phyloP scores from a whole-genome alignment of 345 rosid genomes.

The Rhodamnia rubescens region DNA sequence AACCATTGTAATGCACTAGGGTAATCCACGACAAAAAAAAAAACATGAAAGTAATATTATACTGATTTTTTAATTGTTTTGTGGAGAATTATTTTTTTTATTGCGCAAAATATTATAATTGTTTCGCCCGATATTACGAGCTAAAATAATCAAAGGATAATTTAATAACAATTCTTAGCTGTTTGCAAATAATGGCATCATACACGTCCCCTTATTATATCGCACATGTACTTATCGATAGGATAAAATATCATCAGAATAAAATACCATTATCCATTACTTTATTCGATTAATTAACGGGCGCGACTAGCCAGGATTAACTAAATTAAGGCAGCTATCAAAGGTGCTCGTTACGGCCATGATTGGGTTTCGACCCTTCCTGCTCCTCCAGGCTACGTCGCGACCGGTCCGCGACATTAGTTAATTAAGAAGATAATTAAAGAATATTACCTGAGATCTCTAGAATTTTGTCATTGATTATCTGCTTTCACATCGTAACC shows the following conservation, averaged over 20 bases:
- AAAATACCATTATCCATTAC: background rate
- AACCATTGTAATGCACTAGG: background rate
- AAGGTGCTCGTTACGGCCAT: background rate
- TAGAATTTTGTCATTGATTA: background rate
- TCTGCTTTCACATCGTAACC: background rate
- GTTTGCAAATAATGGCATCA: constrained; percentile 3
- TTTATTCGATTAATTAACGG: background rate
- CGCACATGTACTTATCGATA: background rate
- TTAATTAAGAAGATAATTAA: background rate
- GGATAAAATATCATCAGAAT: background rate
- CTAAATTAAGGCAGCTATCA: background rate
- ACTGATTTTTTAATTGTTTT: background rate
- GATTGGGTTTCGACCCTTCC: background rate
- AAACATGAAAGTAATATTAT: background rate
- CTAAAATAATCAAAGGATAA: background rate
- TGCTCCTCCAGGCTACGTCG: background rate
- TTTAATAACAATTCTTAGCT: constrained; percentile 4
- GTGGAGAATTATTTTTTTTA: background rate
- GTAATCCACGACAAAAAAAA: background rate
- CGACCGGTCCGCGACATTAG: background rate
- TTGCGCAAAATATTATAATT: background rate
- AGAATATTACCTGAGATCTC: background rate
- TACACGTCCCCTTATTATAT: background rate
- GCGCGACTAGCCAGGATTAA: background rate
- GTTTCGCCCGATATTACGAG: background rate